A percentile compares a stretch with the other conserved stretches of the same genome.
Conservation (phyloP, 495 filamentous ascomycete species). For the Penicillium turbatum region DNA sequence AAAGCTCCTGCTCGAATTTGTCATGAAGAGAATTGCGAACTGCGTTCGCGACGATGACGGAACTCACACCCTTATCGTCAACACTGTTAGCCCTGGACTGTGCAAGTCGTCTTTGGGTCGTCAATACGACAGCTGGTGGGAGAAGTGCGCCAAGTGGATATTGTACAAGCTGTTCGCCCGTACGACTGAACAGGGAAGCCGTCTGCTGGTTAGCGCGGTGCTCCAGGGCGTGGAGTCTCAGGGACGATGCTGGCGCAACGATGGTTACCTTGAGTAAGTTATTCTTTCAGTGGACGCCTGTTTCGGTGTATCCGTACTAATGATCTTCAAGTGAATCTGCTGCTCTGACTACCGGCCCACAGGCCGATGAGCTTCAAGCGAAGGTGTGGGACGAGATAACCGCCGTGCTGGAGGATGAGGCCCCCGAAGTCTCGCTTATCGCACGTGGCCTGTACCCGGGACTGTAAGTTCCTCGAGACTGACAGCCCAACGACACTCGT, state of each 20-base stretch:
- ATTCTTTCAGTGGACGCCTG: background rate
- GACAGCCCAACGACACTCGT: too few relatives aligned
- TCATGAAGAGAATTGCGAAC: slow-evolving; percentile 34
- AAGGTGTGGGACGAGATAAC: slow-evolving; percentile 42
- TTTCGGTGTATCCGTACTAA: slow-evolving; percentile 6
- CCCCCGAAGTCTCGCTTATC: slow-evolving; percentile 16
- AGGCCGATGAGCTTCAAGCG: slow-evolving; percentile 33
- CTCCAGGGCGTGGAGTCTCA: slow-evolving; percentile 45
- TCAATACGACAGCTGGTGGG: slow-evolving; percentile 37
- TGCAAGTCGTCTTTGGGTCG: slow-evolving; percentile 39
- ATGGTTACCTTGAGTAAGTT: slow-evolving; percentile 44
- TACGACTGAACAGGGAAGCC: slow-evolving; percentile 46
- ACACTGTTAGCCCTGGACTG: slow-evolving; percentile 43
- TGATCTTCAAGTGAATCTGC: slow-evolving; percentile 31
- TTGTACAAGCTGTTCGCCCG: slow-evolving; percentile 42
- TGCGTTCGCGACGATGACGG: slow-evolving; percentile 32
- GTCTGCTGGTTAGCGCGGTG: slow-evolving; percentile 49
- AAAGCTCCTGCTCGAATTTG: slow-evolving; percentile 48
- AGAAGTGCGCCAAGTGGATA: slow-evolving; percentile 34
- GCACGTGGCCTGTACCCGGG: background rate
- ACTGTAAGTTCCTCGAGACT: too few relatives aligned
- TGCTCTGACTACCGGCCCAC: slow-evolving; percentile 30
- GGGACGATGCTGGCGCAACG: slow-evolving; percentile 48
- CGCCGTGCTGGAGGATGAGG: slow-evolving; percentile 28
- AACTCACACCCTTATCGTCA: slow-evolving; percentile 41